phyloP scores from a whole-genome alignment of 805 yeast genomes.

The Yamadazyma ubonensis region DNA sequence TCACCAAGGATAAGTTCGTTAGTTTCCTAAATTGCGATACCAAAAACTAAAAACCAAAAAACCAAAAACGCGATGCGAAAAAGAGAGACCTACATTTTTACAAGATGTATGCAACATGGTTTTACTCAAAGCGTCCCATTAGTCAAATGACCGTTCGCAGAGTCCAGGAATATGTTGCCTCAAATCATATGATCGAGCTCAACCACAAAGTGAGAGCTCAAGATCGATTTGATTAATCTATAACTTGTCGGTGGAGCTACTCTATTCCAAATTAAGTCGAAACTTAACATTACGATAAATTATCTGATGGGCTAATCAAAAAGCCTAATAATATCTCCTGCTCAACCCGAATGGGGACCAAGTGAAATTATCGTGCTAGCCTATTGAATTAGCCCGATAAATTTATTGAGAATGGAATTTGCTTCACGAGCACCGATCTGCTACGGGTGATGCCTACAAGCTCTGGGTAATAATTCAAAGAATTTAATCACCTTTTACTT shows the following conservation, averaged over 20 bases:
- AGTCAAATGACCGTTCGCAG: conserved; percentile 90
- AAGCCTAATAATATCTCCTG: conserved; percentile 38
- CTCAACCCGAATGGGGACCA: conserved; percentile 57
- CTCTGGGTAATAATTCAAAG: conserved; percentile 29
- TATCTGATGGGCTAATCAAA: too few species aligned
- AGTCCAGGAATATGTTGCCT: conserved; percentile 99
- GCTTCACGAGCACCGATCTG: conserved; percentile 79
- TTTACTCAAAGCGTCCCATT: conserved; percentile 95
- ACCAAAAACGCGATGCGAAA: conserved; percentile 1
- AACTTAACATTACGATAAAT: conserved; percentile 1
- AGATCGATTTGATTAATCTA: conserved; percentile 64
- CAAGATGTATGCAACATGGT: conserved; percentile 96
- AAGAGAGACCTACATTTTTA: neutral
- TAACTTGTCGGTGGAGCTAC: conserved; percentile 98
- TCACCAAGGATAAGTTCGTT: too few species aligned
- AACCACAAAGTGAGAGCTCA: conserved; percentile 51
- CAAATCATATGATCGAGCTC: conserved; percentile 67
- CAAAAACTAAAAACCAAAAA: too few species aligned
- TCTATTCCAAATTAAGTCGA: conserved; percentile 55
- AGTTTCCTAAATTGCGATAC: too few species aligned
- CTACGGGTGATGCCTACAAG: conserved; percentile 38
- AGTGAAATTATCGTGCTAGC: conserved; percentile 10
- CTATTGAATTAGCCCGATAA: too few species aligned
- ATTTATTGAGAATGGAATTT: conserved; percentile 32
- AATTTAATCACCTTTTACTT: conserved; percentile 3